A percentile compares a stretch with the other conserved stretches of the same genome.
phyloP scores from a whole-genome alignment of 2,329 filamentous ascomycete genomes.

The Bertia moriformis region DNA sequence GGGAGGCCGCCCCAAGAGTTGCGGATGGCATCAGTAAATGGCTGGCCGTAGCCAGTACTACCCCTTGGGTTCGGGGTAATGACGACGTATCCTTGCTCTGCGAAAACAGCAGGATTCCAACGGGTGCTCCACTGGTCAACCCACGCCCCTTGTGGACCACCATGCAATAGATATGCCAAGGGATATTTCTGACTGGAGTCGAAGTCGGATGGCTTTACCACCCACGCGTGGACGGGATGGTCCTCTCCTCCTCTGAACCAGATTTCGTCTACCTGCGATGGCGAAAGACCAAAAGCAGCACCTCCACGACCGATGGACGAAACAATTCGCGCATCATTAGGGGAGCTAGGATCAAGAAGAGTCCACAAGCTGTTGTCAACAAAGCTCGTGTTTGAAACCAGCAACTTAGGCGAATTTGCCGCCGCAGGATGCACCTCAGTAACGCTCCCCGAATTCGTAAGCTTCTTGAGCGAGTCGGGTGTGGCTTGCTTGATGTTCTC shows the following conservation, averaged over 20 bases:
- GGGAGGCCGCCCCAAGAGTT: constrained; percentile 36
- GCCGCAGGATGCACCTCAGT: constrained; percentile 19
- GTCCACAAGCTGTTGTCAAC: constrained; percentile 26
- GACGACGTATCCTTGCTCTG: constrained; percentile 45
- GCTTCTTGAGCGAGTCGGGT: constrained; percentile 15
- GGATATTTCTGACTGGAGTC: constrained; percentile 26
- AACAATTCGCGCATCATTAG: constrained; percentile 13
- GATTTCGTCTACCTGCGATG: constrained; percentile 23
- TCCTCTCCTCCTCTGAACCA: constrained; percentile 28
- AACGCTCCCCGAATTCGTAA: constrained; percentile 23
- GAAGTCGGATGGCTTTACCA: not conserved
- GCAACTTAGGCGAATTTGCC: constrained; percentile 16
- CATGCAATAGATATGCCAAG: constrained; percentile 35
- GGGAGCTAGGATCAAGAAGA: constrained; percentile 18
- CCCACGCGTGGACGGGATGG: constrained; percentile 20
- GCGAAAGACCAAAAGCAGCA: constrained; percentile 21
- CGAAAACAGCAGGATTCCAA: constrained; percentile 39
- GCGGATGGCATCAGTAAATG: constrained; percentile 33
- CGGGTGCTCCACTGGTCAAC: constrained; percentile 36
- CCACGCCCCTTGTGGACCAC: constrained; percentile 33
- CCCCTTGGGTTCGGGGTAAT: constrained; percentile 44
- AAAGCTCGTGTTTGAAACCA: constrained; percentile 24
- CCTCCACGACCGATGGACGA: constrained; percentile 20
- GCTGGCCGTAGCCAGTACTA: constrained; percentile 38
- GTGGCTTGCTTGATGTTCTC: constrained; percentile 12